These are phyloP conservation scores for Bacidia gigantensis DNA, from an alignment of 495 filamentous ascomycete genomes.

Conservation along the genomic window DNA sequence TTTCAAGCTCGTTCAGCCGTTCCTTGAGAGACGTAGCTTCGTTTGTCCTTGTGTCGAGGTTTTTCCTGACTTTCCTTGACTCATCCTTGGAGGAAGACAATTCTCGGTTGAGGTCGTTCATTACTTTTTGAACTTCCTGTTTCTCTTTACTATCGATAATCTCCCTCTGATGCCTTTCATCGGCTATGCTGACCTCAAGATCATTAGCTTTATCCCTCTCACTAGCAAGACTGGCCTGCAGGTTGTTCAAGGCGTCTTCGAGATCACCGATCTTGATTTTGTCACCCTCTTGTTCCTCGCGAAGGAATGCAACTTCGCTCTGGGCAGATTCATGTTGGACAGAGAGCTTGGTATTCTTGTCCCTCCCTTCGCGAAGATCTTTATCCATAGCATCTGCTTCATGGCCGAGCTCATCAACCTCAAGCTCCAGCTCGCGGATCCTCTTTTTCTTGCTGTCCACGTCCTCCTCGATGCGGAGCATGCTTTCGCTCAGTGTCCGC, in stretches of 20 bases:
- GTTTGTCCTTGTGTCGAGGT: constrained; percentile 66
- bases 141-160: constrained; percentile 75
- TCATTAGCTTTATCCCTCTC: constrained; percentile 70
- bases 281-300: constrained; percentile 93
- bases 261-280: constrained; percentile 96
- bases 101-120: constrained; percentile 77
- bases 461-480: constrained; percentile 78
- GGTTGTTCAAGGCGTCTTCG: constrained; percentile 62
- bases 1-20: constrained; percentile 76
- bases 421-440: constrained; percentile 59
- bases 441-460: constrained; percentile 51
- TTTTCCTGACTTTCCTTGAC: constrained; percentile 63
- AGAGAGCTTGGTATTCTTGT: constrained; percentile 69
- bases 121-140: constrained; percentile 66
- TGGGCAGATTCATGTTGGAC: constrained; percentile 89
- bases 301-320: constrained; percentile 83
- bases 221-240: constrained; percentile 56
- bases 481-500: constrained; percentile 71
- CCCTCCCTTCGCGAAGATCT: constrained; percentile 62
- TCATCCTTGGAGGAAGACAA: constrained; percentile 76
- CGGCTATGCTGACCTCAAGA: constrained; percentile 59
- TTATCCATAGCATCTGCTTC: constrained; percentile 68
- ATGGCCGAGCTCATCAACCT: constrained; percentile 58
- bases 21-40: constrained; percentile 84
- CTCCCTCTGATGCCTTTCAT: constrained; percentile 76